These are phyloP conservation scores for Erythrobasidium yunnanense DNA, from an alignment of 768 basidiomycete genomes.

Conservation along the genomic window DNA sequence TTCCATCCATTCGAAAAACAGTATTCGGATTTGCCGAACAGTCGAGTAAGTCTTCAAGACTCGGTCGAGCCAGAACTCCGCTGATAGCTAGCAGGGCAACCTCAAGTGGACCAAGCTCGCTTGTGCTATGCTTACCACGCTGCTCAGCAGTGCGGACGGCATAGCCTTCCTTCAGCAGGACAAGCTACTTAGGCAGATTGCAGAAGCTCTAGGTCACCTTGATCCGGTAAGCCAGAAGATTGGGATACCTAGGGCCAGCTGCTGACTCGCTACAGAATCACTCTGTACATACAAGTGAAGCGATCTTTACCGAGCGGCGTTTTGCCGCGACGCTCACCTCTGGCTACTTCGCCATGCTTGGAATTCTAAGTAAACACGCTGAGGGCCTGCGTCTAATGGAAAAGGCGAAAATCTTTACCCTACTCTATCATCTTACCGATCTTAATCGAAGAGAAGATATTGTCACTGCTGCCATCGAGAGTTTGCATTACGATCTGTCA, in stretches of 20 bases:
- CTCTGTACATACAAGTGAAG: conserved; percentile 4
- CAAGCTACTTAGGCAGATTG: conserved; percentile 68
- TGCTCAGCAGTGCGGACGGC: conserved; percentile 74
- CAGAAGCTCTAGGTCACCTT: conserved; percentile 76
- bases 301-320: conserved; percentile 58
- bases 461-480: conserved; percentile 78
- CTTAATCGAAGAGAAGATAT: conserved; percentile 81
- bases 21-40: conserved; percentile 69
- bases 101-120: conserved; percentile 77
- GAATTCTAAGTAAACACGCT: conserved; percentile 71
- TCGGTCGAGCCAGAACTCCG: not conserved
- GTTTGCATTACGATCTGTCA: conserved; percentile 59
- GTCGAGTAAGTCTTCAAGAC: conserved; percentile 46
- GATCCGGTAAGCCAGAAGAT: conserved; percentile 59
- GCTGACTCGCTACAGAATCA: not conserved
- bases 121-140: conserved; percentile 66
- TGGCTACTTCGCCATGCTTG: conserved; percentile 93
- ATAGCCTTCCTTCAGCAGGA: conserved; percentile 76
- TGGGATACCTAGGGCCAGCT: not conserved
- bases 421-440: conserved; percentile 89
- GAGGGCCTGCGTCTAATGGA: conserved; percentile 84
- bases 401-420: conserved; percentile 83
- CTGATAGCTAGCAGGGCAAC: conserved; percentile 51
- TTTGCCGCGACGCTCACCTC: conserved; percentile 71
- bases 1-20: conserved; percentile 77